These are phyloP conservation scores for Chlorella sp. DNA, from an alignment of 139 green algal genomes.

Conservation along the genomic window DNA sequence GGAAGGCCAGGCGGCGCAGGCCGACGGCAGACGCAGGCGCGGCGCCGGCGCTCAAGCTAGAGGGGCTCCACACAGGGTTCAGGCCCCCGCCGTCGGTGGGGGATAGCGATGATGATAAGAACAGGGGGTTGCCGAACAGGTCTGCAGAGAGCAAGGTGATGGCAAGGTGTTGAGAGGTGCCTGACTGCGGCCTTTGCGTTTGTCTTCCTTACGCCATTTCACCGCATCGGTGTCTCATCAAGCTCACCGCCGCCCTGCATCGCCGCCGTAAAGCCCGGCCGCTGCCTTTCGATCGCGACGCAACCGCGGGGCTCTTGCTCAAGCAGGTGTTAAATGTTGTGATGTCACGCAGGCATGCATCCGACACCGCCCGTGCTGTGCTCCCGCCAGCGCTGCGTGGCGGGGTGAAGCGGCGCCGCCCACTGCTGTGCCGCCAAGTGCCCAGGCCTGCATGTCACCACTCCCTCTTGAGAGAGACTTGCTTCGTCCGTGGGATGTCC, in stretches of 20 bases:
- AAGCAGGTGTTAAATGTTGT: no score
- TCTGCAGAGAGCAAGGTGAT: neutral
- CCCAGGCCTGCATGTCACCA: no score
- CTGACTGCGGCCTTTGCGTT: neutral
- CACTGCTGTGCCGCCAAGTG: no score
- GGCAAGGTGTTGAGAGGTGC: neutral
- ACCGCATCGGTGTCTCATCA: neutral
- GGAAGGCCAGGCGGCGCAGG: slow-evolving; percentile 27
- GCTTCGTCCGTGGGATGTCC: no score
- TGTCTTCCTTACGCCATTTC: neutral
- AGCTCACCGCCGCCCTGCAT: neutral
- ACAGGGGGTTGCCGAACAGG: slow-evolving; percentile 33
- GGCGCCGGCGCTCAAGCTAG: neutral
- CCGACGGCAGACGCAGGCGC: slow-evolving; percentile 1
- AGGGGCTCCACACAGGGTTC: slow-evolving; percentile 23
- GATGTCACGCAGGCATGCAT: no score
- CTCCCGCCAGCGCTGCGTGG: no score
- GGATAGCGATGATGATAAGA: neutral
- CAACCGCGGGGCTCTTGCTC: no score
- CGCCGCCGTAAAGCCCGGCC: no score
- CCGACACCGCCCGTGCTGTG: no score
- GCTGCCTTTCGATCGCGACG: no score
- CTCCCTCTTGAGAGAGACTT: no score
- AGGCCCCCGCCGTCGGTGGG: neutral
- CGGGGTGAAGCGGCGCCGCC: no score